Evolutionary conservation across 2,329 filamentous ascomycete genomes (phyloP), one percentile per base, ranked within the genome.

Genomic region (Ciborinia camelliae): DNA sequence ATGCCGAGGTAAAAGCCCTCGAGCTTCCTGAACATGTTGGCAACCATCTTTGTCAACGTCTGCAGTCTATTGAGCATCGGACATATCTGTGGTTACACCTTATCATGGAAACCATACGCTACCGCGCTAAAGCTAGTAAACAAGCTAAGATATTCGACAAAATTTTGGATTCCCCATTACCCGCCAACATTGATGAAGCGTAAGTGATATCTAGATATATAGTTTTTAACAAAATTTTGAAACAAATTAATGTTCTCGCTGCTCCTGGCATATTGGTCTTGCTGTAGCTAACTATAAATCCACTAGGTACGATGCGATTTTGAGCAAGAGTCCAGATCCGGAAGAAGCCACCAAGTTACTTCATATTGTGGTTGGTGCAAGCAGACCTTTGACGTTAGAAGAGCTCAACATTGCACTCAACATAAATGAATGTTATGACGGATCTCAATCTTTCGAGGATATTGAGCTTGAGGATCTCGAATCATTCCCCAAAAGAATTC

Each of bases 61-160:
- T 54, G 1, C 37, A 35, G 1, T 32, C 20, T 3, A 58, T 9
- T 23, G 54, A 58, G 30, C 35, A 58, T 47, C 48, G 57, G 43
- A 61, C 63, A 1, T 65, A 62, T 65, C 57, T 54, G 12, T 65
- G 57, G 63, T 35, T 65, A 28, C 30, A 35, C 41, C 63, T 65
- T 23, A 48, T 62, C 20, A 37, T 65, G 32, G 39, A 54, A 2
- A 58, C 15, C 4, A 51, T n/a, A 32, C 15, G 28, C 26, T 18
- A 2, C 32, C 28, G 8, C 0, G 18, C 48, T 1, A 30, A 1
- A 32, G 28, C 28, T 32, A 32, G 23, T 45, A 45, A n/a, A 32
- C 37, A n/a, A 14, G 0, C 0, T n/a, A 54, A 54, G 23, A 39
- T 6, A 2, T 54, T 39, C 14, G 3, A 7, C n/a, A 54, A 23